Base-by-base conservation (phyloP, 164 flowering plant species). In the Aristolochia californica region DNA sequence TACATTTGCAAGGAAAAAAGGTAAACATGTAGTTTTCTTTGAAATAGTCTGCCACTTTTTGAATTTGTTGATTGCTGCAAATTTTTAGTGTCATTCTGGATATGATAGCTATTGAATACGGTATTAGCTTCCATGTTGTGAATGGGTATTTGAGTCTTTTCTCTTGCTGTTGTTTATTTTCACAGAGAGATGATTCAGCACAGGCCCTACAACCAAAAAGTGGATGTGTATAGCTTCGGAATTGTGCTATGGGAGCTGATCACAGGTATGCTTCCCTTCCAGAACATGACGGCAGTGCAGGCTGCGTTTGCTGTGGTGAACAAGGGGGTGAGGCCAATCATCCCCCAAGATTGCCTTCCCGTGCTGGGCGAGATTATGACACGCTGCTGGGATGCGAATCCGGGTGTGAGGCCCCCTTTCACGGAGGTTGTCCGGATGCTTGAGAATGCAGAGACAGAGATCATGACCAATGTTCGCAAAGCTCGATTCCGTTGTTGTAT, bases 141-240 rank as follows among this genome's bases (percentile, higher is more conserved):
- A 34, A 34, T 4, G 40, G 40, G 40, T 34, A 34, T 34, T 34
- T 43, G 44, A 40, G 62, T 48, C 25, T 26, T 60, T 62, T 56
- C 49, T 63, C 24, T 38, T 27, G 18, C 60, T 48, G 11, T 23
- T 21, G 8, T 20, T 20, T n/a, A 40, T 40, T 16, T 64, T 58
- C 64, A 70, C 83, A 89, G 97, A 67, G 97, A 90, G 70, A 90
- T 90, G 97, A 90, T 90, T 72, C 93, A 87, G 74, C 91, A 87
- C 52, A 78, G 93, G 80, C 84, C 88, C 5, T 90, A 90, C 74
- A 83, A 83, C 48, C 95, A 87, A 58, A 90, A 90, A 53, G 97
- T 90, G 0, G 97, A 90, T 59, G 93, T 90, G 11, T 90, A 90
- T 65, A 87, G 97, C 75, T 90, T 90, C 64, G 97, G 97, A 23